Evolutionary conservation across 257 asterid genomes (phyloP), one percentile per base, ranked within the genome.

Genomic region (Nicotiana sylvestris): DNA sequence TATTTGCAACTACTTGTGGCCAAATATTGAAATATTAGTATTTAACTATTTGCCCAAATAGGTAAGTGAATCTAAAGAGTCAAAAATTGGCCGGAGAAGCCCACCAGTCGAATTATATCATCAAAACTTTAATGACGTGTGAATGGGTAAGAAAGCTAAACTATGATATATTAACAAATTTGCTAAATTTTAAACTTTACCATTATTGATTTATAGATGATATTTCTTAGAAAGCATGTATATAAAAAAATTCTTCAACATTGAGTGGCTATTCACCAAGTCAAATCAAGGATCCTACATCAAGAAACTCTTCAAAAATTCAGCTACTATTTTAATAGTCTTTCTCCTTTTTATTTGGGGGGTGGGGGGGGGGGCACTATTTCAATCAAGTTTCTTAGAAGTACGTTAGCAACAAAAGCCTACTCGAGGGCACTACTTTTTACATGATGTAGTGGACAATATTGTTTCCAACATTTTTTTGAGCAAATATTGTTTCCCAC

Each of bases 41-140:
- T 62, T 62, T 46, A 46, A 43, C 49, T 43, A 7, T 43, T 43
- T 46, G 11, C 37, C 35, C 37, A 72, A 32, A 66, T 66, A 66
- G 49, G 12, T 15, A 30, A 66, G 46, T 15, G 74, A 66, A 49
- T 25, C 33, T 25, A 13, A 37, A 25, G 79, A 49, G 62, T 37
- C 79, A 46, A 46, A 33, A 46, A 74, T 74, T 49, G 79, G 79
- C 49, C 29, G 61, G 61, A 49, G 61, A 74, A 74, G 39, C 61
- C 25, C 79, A 12, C 46, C 61, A 72, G 25, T 49, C 39, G 3
- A 49, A 46, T n/a, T 49, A 46, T 35, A 49, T 74, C 61, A 74
- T 74, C 61, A 74, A 74, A 72, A 74, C 61, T 6, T 35, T 25
- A 46, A 49, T 74, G 61, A 70, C 11, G 78, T 70, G 43, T 30